Percentiles rank a stretch among this genome's conserved stretches.
These are phyloP conservation scores for Fusarium avenaceum DNA, from an alignment of 2,329 filamentous ascomycete genomes.

Conservation along the genomic window DNA sequence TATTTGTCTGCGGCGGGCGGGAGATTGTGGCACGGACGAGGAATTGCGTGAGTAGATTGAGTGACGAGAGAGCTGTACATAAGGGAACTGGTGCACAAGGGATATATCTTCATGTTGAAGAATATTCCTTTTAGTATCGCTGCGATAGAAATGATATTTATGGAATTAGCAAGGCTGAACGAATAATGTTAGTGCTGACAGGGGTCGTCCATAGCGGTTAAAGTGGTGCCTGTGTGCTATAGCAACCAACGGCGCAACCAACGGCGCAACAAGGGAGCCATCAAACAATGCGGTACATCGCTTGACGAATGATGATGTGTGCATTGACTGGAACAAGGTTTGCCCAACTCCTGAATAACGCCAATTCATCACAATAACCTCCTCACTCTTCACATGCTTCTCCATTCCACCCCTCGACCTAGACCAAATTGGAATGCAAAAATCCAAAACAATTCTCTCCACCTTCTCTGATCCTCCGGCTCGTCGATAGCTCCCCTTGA, in stretches of 20 bases:
- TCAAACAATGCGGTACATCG: slow-evolving; percentile 8
- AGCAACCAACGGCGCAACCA: slow-evolving; percentile 3
- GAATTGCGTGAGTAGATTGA: slow-evolving; percentile 68
- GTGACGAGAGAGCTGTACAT: slow-evolving; percentile 73
- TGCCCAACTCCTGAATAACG: not conserved
- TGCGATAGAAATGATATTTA: not conserved
- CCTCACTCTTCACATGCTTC: not conserved
- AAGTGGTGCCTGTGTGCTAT: slow-evolving; percentile 3
- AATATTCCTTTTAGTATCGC: slow-evolving; percentile 65
- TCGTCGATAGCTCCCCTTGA: slow-evolving; percentile 28
- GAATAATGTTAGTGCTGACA: not conserved
- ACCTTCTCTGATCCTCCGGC: slow-evolving; percentile 4
- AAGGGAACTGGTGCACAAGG: slow-evolving; percentile 75
- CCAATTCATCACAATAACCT: not conserved
- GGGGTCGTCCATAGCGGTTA: slow-evolving; percentile 11
- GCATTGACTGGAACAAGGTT: slow-evolving; percentile 3
- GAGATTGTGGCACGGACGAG: slow-evolving; percentile 67
- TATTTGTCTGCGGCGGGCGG: slow-evolving; percentile 71
- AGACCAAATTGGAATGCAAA: slow-evolving; percentile 37
- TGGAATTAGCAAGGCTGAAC: not conserved
- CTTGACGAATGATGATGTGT: not conserved
- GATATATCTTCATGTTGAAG: slow-evolving; percentile 71
- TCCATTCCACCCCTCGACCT: slow-evolving; percentile 3
- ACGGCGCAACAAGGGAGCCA: not conserved
- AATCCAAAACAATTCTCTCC: not conserved